Evolutionary conservation across 1,139 yeast genomes (phyloP).

Genomic region (Saccharomyces pastorianus): DNA sequence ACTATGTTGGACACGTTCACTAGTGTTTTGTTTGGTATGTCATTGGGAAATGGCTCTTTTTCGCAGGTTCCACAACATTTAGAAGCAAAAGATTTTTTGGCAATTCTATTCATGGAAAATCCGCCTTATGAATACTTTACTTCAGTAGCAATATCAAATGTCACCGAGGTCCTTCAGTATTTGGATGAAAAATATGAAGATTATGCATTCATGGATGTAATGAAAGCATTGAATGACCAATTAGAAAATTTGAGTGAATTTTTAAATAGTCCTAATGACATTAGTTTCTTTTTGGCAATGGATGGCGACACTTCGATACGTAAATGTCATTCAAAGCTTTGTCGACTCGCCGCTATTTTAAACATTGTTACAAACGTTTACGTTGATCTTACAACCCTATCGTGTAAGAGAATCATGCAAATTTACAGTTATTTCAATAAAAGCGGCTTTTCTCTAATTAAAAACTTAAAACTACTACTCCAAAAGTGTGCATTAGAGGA

Average conservation of each 20-base stretch:
- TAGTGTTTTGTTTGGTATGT: conserved; percentile 28
- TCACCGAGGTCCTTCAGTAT: conserved; percentile 45
- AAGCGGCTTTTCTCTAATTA: conserved; percentile 32
- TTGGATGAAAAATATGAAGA: conserved; percentile 51
- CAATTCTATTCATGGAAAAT: conserved; percentile 35
- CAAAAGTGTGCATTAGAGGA: conserved; percentile 52
- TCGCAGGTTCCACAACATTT: conserved; percentile 38
- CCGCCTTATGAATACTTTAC: conserved; percentile 55
- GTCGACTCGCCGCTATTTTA: conserved; percentile 37
- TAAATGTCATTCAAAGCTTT: conserved; percentile 30
- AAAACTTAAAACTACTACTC: conserved; percentile 39
- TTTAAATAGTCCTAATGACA: conserved; percentile 29
- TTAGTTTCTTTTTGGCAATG: conserved; percentile 35
- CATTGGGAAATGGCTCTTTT: conserved; percentile 37
- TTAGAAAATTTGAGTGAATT: conserved; percentile 33
- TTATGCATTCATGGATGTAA: conserved; percentile 37
- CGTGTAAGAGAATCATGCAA: conserved; percentile 42
- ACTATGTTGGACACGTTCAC: conserved; percentile 30
- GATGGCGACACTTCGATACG: conserved; percentile 23
- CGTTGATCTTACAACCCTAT: conserved; percentile 43
- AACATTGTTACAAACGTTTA: conserved; percentile 46
- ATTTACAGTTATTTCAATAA: conserved; percentile 40
- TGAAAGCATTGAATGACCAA: conserved; percentile 31
- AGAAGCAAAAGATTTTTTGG: conserved; percentile 40
- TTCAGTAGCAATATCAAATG: conserved; percentile 47